Conservation (phyloP, 179 eudicot species). For the Drosera spatulata region DNA sequence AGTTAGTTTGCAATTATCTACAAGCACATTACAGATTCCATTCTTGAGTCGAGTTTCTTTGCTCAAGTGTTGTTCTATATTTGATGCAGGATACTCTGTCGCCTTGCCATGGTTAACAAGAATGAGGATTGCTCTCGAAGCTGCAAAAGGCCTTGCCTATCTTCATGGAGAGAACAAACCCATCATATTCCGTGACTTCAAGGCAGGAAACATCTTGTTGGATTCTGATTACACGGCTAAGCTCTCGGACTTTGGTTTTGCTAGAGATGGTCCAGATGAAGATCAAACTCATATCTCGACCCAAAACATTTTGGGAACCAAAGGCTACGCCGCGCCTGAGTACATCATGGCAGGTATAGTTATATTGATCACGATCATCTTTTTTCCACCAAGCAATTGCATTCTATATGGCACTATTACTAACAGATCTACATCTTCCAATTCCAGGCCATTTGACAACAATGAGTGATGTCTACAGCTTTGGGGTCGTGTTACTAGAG, state of each 20-base stretch:
- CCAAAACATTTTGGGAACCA: constrained; percentile 63
- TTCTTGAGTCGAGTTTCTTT: background rate
- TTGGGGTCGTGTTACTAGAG: constrained; percentile 75
- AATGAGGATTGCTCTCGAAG: constrained; percentile 32
- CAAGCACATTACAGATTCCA: too few species aligned
- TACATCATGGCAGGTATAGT: constrained; percentile 75
- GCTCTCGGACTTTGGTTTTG: constrained; percentile 85
- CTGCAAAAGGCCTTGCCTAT: constrained; percentile 33
- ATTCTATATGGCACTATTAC: background rate
- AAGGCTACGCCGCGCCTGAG: constrained; percentile 92
- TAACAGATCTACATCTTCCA: too few species aligned
- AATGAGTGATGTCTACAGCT: constrained; percentile 80
- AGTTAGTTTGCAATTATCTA: background rate
- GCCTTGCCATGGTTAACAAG: constrained; percentile 39
- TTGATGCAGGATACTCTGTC: constrained; percentile 22
- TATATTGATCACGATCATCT: background rate
- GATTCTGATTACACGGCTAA: constrained; percentile 63
- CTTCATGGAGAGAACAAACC: constrained; percentile 31
- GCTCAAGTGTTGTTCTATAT: background rate
- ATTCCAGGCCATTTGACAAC: constrained; percentile 74
- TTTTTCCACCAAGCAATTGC: background rate
- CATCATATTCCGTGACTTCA: constrained; percentile 36
- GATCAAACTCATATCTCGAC: constrained; percentile 79
- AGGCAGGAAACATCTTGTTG: constrained; percentile 30
- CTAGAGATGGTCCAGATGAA: constrained; percentile 86